phyloP scores from a whole-genome alignment of 345 rosid species.

The Arabis alpina region DNA sequence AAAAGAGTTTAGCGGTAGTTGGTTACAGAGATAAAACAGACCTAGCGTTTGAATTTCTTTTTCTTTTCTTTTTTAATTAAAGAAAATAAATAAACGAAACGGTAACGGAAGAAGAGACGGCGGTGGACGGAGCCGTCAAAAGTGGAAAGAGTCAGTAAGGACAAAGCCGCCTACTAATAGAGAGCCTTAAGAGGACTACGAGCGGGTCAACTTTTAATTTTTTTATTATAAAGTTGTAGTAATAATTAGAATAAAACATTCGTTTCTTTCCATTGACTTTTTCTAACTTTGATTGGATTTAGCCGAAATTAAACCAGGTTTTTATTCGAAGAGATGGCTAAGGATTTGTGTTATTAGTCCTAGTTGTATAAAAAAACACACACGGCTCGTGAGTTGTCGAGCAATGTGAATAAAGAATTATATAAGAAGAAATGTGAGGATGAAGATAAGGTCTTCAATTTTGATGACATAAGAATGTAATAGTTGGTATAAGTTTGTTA shows the following conservation, averaged over 20 bases:
- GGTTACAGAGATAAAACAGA: slow-evolving; percentile 23
- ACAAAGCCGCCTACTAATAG: slow-evolving; percentile 1
- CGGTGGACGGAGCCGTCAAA: slow-evolving; percentile 6
- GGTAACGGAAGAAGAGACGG: slow-evolving; percentile 1
- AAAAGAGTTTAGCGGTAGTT: too few species aligned
- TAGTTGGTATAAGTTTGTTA: slow-evolving; percentile 36
- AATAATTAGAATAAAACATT: background rate
- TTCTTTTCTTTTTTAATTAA: background rate
- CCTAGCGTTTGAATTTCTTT: slow-evolving; percentile 1
- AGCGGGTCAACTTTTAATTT: too few species aligned
- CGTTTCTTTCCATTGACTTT: slow-evolving; percentile 12
- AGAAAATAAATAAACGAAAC: background rate
- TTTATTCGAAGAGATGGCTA: background rate
- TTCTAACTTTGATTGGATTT: background rate
- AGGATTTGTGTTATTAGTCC: background rate
- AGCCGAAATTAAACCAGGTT: background rate
- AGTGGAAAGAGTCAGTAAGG: slow-evolving; percentile 8
- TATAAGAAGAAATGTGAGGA: background rate
- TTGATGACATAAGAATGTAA: slow-evolving; percentile 34
- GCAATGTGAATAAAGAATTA: background rate
- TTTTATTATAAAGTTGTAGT: too few species aligned
- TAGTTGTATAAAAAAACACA: background rate
- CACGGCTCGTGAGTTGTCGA: slow-evolving; percentile 31
- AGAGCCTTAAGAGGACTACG: background rate
- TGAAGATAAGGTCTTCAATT: slow-evolving; percentile 34